phyloP scores from a whole-genome alignment of 768 basidiomycete genomes.

The Dacryopinax spathularia region DNA sequence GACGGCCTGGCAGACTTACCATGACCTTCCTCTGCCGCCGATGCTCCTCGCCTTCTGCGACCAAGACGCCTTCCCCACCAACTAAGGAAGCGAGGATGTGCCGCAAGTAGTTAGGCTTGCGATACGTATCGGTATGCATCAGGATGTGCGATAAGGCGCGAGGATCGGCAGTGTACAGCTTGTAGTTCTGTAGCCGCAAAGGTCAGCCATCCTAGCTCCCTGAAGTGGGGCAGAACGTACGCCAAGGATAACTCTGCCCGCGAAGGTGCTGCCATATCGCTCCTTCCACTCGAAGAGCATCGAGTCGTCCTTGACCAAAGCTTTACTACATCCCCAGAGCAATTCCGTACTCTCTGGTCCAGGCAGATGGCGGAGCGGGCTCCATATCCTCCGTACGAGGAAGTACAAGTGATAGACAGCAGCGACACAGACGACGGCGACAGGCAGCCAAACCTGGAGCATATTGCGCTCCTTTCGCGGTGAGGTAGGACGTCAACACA shows the following conservation, averaged over 20 bases:
- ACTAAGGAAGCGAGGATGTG: background rate
- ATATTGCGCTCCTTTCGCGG: too few relatives aligned
- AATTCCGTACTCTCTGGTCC: background rate
- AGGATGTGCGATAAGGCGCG: background rate
- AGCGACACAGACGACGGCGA: background rate
- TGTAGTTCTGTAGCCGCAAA: background rate
- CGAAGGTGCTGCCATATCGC: background rate
- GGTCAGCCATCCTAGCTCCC: background rate
- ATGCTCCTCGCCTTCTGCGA: constrained; percentile 6
- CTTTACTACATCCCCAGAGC: background rate
- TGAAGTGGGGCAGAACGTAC: background rate
- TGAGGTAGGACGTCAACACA: too few relatives aligned
- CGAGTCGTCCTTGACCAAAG: background rate
- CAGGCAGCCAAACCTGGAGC: too few relatives aligned
- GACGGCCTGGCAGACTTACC: constrained; percentile 33
- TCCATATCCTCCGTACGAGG: background rate
- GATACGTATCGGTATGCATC: background rate
- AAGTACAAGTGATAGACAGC: background rate
- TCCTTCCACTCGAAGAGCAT: background rate
- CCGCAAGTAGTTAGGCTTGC: background rate
- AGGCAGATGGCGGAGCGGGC: background rate
- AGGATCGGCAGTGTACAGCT: background rate
- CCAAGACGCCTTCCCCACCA: constrained; percentile 2
- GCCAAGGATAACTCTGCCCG: background rate
- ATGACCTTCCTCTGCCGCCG: constrained; percentile 5